Conservation (phyloP, 495 filamentous ascomycete genomes). For the Trichoderma reesei region DNA sequence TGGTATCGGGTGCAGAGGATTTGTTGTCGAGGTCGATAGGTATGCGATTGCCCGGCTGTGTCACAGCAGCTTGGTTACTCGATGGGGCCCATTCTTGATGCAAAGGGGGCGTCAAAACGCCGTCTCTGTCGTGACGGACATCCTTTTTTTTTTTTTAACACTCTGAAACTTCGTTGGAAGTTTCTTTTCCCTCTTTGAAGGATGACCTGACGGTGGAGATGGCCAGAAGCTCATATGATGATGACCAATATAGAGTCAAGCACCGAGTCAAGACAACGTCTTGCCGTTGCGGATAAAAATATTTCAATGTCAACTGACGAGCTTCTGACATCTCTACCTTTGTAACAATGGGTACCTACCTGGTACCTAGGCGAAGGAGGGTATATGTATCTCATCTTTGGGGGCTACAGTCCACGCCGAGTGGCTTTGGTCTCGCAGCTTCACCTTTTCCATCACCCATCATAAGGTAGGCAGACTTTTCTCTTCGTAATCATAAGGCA, state of each 20-base stretch:
- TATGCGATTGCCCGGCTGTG: conserved; percentile 95
- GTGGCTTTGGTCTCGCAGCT: no score
- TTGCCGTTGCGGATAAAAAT: conserved; percentile 11
- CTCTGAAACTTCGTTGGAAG: conserved; percentile 41
- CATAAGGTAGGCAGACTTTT: no score
- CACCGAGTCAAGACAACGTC: conserved; percentile 55
- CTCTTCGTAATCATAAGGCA: no score
- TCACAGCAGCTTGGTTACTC: conserved; percentile 74
- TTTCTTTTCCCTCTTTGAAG: conserved; percentile 16
- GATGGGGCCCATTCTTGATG: conserved; percentile 99
- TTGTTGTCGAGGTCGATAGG: conserved; percentile 93
- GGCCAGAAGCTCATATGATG: conserved; percentile 81
- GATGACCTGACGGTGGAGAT: conserved; percentile 48
- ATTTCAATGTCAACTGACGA: conserved; percentile 6
- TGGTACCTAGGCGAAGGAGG: no score
- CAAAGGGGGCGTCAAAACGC: conserved; percentile 61
- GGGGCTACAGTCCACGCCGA: no score
- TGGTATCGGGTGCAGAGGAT: conserved; percentile 32
- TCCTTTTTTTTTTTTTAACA: conserved; percentile 28
- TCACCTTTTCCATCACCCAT: no score
- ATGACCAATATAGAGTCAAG: conserved; percentile 99
- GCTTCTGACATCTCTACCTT: not conserved
- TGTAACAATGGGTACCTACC: not conserved
- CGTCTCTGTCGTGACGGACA: conserved; percentile 17
- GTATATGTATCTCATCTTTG: no score